Evolutionary conservation across 2,329 filamentous ascomycete genomes (phyloP).

Genomic region (Fusarium veterinarium): DNA sequence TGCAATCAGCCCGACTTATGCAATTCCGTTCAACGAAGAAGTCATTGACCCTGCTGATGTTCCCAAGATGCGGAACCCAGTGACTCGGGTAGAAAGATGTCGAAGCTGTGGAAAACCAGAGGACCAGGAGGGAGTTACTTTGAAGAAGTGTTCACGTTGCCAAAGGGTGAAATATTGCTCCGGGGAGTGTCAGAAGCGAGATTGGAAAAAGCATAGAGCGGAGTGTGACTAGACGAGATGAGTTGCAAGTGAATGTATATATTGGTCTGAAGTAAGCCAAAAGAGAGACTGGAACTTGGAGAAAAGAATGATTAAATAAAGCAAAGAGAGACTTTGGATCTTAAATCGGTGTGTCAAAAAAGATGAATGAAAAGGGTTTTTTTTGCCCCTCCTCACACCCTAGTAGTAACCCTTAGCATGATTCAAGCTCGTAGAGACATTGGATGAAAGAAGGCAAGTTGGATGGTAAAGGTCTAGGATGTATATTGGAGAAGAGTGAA

Average conservation of each 20-base stretch:
- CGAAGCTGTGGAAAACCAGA: constrained; percentile 52
- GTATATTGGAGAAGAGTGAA: neutral
- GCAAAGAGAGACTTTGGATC: neutral
- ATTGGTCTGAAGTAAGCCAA: neutral
- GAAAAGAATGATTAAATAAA: neutral
- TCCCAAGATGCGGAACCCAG: constrained; percentile 3
- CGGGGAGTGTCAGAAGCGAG: constrained; percentile 62
- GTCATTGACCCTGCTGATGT: constrained; percentile 47
- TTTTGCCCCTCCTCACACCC: neutral
- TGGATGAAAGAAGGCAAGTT: neutral
- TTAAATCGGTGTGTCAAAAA: neutral
- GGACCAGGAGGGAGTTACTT: constrained; percentile 41
- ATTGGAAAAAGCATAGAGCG: constrained; percentile 64
- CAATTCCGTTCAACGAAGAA: constrained; percentile 57
- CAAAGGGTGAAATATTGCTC: constrained; percentile 62
- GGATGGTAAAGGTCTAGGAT: neutral
- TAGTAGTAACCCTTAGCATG: neutral
- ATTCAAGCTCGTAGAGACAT: neutral
- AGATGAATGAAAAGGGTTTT: neutral
- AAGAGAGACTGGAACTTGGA: neutral
- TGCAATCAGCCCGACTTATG: constrained; percentile 67
- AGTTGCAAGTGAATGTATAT: neutral
- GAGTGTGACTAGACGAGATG: constrained; percentile 50
- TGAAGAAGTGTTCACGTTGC: constrained; percentile 61
- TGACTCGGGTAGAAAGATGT: constrained; percentile 46